Percentiles rank a stretch among this genome's conserved stretches.
These are phyloP conservation scores for Agaricus blazei DNA, from an alignment of 768 basidiomycete genomes.

Conservation along the genomic window DNA sequence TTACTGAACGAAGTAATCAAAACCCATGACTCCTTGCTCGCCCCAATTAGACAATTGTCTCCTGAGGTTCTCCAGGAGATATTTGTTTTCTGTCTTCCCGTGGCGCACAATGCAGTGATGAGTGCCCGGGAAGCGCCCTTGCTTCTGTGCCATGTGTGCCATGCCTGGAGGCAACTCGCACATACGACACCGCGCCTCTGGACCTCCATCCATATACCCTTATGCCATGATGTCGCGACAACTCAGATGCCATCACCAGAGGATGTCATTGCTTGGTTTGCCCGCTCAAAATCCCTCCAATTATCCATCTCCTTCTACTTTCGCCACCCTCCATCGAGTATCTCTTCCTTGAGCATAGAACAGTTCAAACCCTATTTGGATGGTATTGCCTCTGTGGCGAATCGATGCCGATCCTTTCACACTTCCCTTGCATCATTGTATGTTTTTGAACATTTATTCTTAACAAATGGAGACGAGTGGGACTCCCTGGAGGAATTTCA, in stretches of 20 bases:
- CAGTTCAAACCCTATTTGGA: background rate
- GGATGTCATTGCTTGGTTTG: background rate
- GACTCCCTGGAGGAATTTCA: background rate
- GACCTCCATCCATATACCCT: constrained; percentile 13
- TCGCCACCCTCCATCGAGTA: too few species aligned
- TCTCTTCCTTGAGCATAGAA: too few species aligned
- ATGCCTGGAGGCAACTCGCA: constrained; percentile 14
- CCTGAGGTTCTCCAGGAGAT: constrained; percentile 18
- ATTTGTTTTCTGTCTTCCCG: constrained; percentile 15
- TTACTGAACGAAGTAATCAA: background rate
- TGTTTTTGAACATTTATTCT: background rate
- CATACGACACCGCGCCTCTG: constrained; percentile 14
- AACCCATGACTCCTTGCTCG: background rate
- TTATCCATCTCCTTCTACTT: background rate
- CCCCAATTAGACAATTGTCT: constrained; percentile 14
- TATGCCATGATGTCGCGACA: background rate
- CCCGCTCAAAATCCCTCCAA: background rate
- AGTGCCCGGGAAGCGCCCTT: constrained; percentile 11
- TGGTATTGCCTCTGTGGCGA: background rate
- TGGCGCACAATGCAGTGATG: constrained; percentile 10
- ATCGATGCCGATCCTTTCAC: background rate
- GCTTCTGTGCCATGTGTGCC: constrained; percentile 14
- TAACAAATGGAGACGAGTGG: background rate
- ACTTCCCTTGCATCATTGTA: background rate
- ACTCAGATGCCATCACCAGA: background rate